These are phyloP conservation scores for Phalaenopsis aphrodite DNA, from an alignment of 106 monocot genomes.

Conservation along the genomic window DNA sequence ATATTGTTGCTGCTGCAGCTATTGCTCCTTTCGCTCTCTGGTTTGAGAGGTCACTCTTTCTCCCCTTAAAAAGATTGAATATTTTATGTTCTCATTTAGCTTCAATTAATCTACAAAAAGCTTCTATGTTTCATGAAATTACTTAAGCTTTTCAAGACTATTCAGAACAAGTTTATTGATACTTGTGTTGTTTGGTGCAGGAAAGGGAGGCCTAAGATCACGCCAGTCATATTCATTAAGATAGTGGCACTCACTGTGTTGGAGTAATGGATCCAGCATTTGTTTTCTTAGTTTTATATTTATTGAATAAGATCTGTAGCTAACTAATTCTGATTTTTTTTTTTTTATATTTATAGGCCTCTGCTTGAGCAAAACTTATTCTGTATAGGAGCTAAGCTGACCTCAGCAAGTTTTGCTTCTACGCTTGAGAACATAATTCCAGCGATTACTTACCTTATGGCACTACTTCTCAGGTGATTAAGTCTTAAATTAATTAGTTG, in stretches of 20 bases:
- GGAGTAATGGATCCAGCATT: slow-evolving; percentile 32
- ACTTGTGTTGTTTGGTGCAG: slow-evolving; percentile 18
- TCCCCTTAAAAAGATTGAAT: not conserved
- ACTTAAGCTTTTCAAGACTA: not conserved
- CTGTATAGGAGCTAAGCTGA: slow-evolving; percentile 62
- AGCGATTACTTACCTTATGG: slow-evolving; percentile 52
- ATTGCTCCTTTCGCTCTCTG: slow-evolving; percentile 51
- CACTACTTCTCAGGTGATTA: slow-evolving; percentile 38
- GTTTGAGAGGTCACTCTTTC: slow-evolving; percentile 40
- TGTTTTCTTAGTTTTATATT: not conserved
- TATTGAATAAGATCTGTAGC: not conserved
- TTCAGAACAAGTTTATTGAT: not conserved
- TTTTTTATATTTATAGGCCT: slow-evolving; percentile 36
- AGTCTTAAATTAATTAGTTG: not conserved
- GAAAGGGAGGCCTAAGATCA: slow-evolving; percentile 83
- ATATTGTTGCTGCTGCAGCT: slow-evolving; percentile 25
- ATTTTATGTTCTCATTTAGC: not conserved
- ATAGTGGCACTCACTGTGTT: slow-evolving; percentile 46
- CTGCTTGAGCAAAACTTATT: slow-evolving; percentile 84
- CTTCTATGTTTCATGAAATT: not conserved
- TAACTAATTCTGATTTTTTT: not conserved
- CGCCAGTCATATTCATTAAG: slow-evolving; percentile 48
- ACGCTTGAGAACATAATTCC: slow-evolving; percentile 78
- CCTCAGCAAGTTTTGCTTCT: slow-evolving; percentile 63
- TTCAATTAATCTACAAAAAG: not conserved